These are phyloP conservation scores for Ulmus americana DNA, from an alignment of 331 rosid species.

Conservation along the genomic window DNA sequence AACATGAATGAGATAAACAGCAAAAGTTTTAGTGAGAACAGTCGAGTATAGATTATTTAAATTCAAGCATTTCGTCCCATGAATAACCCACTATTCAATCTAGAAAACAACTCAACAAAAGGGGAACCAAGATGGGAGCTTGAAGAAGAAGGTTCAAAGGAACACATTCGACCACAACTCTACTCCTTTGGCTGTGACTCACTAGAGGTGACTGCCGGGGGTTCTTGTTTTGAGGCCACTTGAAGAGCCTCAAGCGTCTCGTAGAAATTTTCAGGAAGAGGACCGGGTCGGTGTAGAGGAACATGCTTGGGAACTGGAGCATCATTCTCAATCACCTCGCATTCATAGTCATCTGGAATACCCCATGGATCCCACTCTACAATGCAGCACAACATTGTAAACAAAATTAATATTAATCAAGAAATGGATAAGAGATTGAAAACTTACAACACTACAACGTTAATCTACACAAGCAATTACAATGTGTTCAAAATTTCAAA, in stretches of 20 bases:
- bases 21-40: background rate
- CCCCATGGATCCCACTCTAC: conserved; percentile 98
- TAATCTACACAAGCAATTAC: background rate
- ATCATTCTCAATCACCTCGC: conserved; percentile 81
- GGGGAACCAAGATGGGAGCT: conserved; percentile 3
- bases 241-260: conserved; percentile 41
- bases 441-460: background rate
- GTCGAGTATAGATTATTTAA: conserved; percentile 19
- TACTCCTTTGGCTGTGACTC: conserved; percentile 45
- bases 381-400: conserved; percentile 12
- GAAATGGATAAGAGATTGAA: background rate
- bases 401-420: background rate
- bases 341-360: conserved; percentile 68
- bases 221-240: conserved; percentile 30
- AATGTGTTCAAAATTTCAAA: background rate
- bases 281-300: conserved; percentile 75
- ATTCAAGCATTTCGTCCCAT: conserved; percentile 3
- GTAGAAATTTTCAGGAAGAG: conserved; percentile 66
- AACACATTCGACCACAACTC: conserved; percentile 12
- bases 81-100: conserved; percentile 13
- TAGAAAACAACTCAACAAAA: conserved; percentile 17
- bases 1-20: background rate
- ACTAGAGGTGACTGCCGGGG: conserved; percentile 29
- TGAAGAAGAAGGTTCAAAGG: conserved; percentile 15
- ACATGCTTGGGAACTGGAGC: conserved; percentile 86